Evolutionary conservation across 2,329 filamentous ascomycete species (phyloP).

Genomic region (Colletotrichum euphorbiae): DNA sequence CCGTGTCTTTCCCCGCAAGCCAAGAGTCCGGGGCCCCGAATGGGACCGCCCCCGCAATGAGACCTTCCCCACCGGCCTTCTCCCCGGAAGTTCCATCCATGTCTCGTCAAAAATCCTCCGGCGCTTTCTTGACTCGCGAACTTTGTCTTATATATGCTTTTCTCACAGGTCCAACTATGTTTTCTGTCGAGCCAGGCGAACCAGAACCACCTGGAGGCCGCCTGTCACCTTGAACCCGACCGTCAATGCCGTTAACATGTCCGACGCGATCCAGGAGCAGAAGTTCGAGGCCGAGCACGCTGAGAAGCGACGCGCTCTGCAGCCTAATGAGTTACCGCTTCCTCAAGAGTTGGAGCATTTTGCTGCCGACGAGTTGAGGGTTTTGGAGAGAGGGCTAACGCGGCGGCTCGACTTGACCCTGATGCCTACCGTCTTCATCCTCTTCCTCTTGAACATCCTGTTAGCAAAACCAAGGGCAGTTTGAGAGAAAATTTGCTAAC

Average conservation of each 20-base stretch:
- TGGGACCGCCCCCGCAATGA: not conserved
- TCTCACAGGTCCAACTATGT: not conserved
- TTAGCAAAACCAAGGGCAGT: not conserved
- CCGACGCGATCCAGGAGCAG: constrained; percentile 16
- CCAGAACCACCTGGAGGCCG: not conserved
- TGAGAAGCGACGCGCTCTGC: constrained; percentile 16
- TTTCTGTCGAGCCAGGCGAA: not conserved
- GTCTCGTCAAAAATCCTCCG: not conserved
- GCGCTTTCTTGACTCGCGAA: not conserved
- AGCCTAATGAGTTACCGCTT: constrained; percentile 16
- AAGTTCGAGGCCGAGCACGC: constrained; percentile 20
- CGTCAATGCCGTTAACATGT: not conserved
- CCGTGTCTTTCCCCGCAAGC: constrained; percentile 22
- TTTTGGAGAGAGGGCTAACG: constrained; percentile 7
- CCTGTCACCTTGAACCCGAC: not conserved
- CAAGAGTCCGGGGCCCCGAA: constrained; percentile 29
- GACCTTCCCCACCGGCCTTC: constrained; percentile 17
- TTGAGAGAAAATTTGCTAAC: not conserved
- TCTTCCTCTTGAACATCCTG: constrained; percentile 26
- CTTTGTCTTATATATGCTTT: not conserved
- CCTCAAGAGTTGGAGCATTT: constrained; percentile 13
- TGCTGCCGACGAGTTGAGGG: not conserved
- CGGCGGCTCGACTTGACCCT: constrained; percentile 11
- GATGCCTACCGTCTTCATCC: constrained; percentile 26
- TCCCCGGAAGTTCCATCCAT: constrained; percentile 14